These are phyloP conservation scores for Hygrophoropsis aurantiaca DNA, from an alignment of 768 basidiomycete species.

Conservation along the genomic window DNA sequence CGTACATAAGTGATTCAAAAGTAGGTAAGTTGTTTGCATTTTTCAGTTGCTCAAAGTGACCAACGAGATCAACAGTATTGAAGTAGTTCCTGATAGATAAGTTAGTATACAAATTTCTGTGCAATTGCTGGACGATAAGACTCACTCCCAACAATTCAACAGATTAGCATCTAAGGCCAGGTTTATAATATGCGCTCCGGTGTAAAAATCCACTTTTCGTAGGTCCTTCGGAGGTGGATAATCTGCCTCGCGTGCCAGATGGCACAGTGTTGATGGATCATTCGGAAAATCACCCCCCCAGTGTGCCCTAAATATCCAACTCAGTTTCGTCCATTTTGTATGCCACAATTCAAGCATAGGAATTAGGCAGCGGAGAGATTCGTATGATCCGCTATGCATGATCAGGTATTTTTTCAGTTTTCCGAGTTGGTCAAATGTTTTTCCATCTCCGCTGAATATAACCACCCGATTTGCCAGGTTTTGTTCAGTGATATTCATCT, in stretches of 20 bases:
- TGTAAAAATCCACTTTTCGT: slow-evolving; percentile 25
- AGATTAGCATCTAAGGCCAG: slow-evolving; percentile 19
- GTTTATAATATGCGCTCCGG: slow-evolving; percentile 17
- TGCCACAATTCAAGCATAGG: slow-evolving; percentile 33
- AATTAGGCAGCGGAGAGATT: slow-evolving; percentile 18
- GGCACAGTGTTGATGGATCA: slow-evolving; percentile 17
- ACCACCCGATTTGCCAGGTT: neutral
- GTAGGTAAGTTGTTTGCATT: neutral
- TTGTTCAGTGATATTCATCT: slow-evolving; percentile 4
- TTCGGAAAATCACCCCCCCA: slow-evolving; percentile 16
- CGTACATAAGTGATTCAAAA: neutral
- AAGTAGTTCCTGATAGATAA: neutral
- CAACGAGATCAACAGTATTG: neutral
- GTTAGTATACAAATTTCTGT: no score
- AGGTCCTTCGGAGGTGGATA: slow-evolving; percentile 21
- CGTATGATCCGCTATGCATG: slow-evolving; percentile 10
- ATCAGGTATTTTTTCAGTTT: slow-evolving; percentile 4
- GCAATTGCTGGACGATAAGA: no score
- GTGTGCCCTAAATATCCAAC: slow-evolving; percentile 16
- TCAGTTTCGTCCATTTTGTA: slow-evolving; percentile 32
- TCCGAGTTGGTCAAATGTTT: slow-evolving; percentile 9
- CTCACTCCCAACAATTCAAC: slow-evolving; percentile 18
- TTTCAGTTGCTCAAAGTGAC: neutral
- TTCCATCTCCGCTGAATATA: slow-evolving; percentile 13
- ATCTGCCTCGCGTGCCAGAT: slow-evolving; percentile 12